Evolutionary conservation across 495 filamentous ascomycete genomes (phyloP).

Genomic region (Margaritispora aquatica): DNA sequence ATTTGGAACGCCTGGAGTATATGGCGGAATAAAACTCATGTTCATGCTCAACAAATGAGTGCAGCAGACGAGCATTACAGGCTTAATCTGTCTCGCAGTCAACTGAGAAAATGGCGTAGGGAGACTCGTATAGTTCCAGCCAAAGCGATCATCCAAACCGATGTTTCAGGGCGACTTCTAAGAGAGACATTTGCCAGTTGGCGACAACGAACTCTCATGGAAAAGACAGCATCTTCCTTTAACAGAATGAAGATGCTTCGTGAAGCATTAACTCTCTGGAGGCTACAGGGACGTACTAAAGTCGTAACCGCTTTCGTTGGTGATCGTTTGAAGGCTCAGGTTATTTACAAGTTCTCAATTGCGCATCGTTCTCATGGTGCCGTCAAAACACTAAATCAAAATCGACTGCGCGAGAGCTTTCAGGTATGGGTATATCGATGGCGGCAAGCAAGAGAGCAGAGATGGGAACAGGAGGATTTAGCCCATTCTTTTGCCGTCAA

Average conservation of each 20-base stretch:
- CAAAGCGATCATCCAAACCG: slow-evolving; percentile 37
- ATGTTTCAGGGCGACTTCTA: slow-evolving; percentile 42
- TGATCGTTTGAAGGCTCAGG: slow-evolving; percentile 1
- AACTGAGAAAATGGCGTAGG: slow-evolving; percentile 29
- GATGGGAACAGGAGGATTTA: slow-evolving; percentile 14
- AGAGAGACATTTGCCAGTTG: slow-evolving; percentile 45
- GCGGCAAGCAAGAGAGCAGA: not conserved
- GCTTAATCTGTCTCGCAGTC: slow-evolving; percentile 21
- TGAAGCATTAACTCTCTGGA: slow-evolving; percentile 60
- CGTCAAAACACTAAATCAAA: not conserved
- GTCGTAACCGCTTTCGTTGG: not conserved
- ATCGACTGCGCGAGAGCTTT: not conserved
- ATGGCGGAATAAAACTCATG: slow-evolving; percentile 22
- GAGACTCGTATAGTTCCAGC: slow-evolving; percentile 43
- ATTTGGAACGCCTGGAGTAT: slow-evolving; percentile 23
- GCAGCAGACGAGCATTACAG: slow-evolving; percentile 18
- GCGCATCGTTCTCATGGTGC: not conserved
- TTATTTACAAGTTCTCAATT: slow-evolving; percentile 15
- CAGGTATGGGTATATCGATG: slow-evolving; percentile 6
- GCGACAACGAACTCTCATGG: slow-evolving; percentile 40
- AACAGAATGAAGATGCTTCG: slow-evolving; percentile 47
- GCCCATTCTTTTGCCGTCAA: slow-evolving; percentile 9
- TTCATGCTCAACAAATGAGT: slow-evolving; percentile 10
- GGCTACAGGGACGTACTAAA: slow-evolving; percentile 42
- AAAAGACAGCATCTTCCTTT: slow-evolving; percentile 48